Conservation (phyloP, 805 yeast species). For the Torulaspora microellipsoides region DNA sequence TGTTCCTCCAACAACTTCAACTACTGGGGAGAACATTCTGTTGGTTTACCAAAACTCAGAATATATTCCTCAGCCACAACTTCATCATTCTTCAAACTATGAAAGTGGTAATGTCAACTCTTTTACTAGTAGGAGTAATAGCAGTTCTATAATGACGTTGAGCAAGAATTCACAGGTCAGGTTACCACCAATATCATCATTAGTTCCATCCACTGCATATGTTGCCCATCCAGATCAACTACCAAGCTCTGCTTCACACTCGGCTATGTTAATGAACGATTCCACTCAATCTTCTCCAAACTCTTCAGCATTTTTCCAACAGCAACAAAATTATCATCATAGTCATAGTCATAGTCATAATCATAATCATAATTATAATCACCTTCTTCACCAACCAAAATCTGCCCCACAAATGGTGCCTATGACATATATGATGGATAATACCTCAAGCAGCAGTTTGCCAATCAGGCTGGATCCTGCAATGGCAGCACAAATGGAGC, state of each 20-base stretch:
- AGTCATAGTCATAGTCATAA: not conserved
- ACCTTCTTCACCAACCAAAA: not conserved
- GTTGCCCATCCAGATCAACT: conserved; percentile 2
- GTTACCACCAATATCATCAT: conserved; percentile 13
- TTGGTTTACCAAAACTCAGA: not conserved
- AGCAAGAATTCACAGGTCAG: conserved; percentile 3
- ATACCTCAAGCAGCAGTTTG: no score
- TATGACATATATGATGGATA: not conserved
- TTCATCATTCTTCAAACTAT: not conserved
- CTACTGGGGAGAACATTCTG: not conserved
- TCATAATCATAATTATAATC: not conserved
- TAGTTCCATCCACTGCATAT: conserved; percentile 13
- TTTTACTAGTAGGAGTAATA: conserved; percentile 1
- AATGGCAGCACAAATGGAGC: no score
- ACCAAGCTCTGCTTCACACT: no score
- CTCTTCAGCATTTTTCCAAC: not conserved
- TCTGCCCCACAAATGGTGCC: not conserved
- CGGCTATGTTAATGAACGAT: not conserved
- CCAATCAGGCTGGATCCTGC: no score
- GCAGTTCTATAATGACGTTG: not conserved
- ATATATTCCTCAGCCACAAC: not conserved
- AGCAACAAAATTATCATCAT: conserved; percentile 1
- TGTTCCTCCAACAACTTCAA: not conserved
- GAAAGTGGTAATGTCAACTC: not conserved
- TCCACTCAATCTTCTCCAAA: not conserved